Base-by-base conservation (phyloP, 305 asterid genomes). In the Solanum hybrid region DNA sequence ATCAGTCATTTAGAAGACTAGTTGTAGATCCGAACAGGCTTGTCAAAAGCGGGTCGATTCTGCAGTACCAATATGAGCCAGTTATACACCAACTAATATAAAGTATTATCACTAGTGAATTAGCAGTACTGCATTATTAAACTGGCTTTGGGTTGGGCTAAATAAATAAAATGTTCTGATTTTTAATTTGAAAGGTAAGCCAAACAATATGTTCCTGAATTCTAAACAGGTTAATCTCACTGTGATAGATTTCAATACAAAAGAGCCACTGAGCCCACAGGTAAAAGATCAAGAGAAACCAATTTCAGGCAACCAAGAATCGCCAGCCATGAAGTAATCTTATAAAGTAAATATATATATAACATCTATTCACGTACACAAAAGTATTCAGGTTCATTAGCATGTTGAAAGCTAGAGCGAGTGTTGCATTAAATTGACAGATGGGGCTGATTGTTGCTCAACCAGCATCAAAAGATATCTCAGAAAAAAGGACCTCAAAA, bases 11-110 rank as follows among this genome's bases (percentile, higher is more conserved):
- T 79, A n/a, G 86, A 40, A 42, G 73, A 75, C 87, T 89, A 89
- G 37, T 89, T 89, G 90, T 89, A 89, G 86, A 89, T 89, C 85
- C 90, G 84, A 77, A 89, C 90, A 33, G 90, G 90, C 90, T 89
- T 89, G 78, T 89, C 90, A 89, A 79, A 89, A 76, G 74, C 12
- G 12, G 69, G 87, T 12, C 90, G 90, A 74, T 79, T 89, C 90
- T 89, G 90, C 90, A 79, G 76, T 29, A 67, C 77, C 78, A 84
- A 51, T 18, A 46, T 46, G 87, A 84, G 74, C 39, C 74, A 84
- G 74, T 84, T 29, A 84, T 84, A 28, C 73, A 84, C 40, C 28
- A 46, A 84, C 29, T 42, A 51, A 42, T 18, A 46, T 14, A 8
- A 80, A 46, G 86, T 12, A 6, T 5, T 79, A 79, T 80, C 64